Evolutionary conservation across 2,329 filamentous ascomycete species (phyloP).

Genomic region (Massarina eburnea): DNA sequence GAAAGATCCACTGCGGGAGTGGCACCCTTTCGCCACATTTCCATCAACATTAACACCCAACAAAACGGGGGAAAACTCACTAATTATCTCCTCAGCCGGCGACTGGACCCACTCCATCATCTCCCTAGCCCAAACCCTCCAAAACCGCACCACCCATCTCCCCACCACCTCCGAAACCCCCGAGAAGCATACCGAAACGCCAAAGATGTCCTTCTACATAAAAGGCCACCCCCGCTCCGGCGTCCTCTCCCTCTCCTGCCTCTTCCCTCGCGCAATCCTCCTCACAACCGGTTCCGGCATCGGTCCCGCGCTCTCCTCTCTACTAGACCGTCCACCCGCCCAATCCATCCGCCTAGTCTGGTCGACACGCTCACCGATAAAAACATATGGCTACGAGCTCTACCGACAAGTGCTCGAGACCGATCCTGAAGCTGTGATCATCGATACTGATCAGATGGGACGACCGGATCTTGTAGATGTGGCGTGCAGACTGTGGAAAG

Average conservation of each 20-base stretch:
- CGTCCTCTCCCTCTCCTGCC: constrained; percentile 31
- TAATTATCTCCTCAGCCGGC: constrained; percentile 39
- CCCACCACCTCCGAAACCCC: neutral
- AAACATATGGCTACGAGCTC: constrained; percentile 64
- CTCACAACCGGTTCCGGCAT: constrained; percentile 41
- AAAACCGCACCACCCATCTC: neutral
- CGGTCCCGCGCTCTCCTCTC: constrained; percentile 50
- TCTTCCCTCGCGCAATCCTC: constrained; percentile 36
- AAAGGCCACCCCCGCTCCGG: constrained; percentile 32
- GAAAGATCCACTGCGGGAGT: constrained; percentile 31
- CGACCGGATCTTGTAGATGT: constrained; percentile 63
- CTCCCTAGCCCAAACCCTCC: constrained; percentile 2
- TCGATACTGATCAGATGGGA: constrained; percentile 64
- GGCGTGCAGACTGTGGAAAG: constrained; percentile 52
- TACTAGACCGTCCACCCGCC: constrained; percentile 53
- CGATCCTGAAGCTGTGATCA: constrained; percentile 65
- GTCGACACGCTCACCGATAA: constrained; percentile 63
- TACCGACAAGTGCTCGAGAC: constrained; percentile 57
- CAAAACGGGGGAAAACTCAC: constrained; percentile 11
- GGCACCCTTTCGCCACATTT: constrained; percentile 44
- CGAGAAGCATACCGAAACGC: neutral
- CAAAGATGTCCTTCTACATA: constrained; percentile 25
- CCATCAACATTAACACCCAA: constrained; percentile 14
- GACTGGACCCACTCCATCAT: constrained; percentile 35
- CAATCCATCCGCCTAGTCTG: constrained; percentile 65